These are phyloP conservation scores for Xylaria sp. DNA, from an alignment of 2,329 filamentous ascomycete genomes.

Conservation along the genomic window DNA sequence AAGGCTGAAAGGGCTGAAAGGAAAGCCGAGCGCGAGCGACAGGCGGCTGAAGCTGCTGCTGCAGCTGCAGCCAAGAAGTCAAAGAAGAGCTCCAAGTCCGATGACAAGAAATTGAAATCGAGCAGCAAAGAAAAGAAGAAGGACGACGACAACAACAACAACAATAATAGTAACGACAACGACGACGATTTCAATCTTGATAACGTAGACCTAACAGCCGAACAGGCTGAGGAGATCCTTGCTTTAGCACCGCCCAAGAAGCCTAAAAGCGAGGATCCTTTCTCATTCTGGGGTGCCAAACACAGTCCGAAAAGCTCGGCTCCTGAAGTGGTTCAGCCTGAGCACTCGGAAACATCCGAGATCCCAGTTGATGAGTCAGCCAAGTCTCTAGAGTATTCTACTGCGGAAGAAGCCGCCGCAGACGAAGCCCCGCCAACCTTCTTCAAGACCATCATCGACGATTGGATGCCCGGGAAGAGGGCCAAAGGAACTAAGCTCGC, in stretches of 20 bases:
- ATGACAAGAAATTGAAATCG: constrained; percentile 52
- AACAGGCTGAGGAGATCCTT: constrained; percentile 48
- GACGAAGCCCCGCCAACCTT: constrained; percentile 56
- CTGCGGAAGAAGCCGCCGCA: constrained; percentile 55
- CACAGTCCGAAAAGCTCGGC: constrained; percentile 50
- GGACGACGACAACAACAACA: constrained; percentile 43
- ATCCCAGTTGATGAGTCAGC: constrained; percentile 63
- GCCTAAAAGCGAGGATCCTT: constrained; percentile 55
- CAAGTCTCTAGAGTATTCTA: constrained; percentile 59
- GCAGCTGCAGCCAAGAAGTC: constrained; percentile 50
- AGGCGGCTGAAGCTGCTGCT: constrained; percentile 49
- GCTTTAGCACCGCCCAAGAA: constrained; percentile 43
- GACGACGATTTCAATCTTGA: constrained; percentile 48
- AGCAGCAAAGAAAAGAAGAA: constrained; percentile 46
- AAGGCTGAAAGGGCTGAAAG: constrained; percentile 49
- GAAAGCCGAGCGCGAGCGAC: constrained; percentile 43
- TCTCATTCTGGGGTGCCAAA: constrained; percentile 68
- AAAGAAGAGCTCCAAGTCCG: constrained; percentile 53
- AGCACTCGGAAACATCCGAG: constrained; percentile 50
- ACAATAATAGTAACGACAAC: constrained; percentile 43
- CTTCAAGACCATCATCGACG: constrained; percentile 52
- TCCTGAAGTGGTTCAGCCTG: constrained; percentile 45
- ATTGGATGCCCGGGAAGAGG: constrained; percentile 63
- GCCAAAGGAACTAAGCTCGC: constrained; percentile 62
- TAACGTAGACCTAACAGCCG: constrained; percentile 47